Conservation (phyloP, 768 basidiomycete genomes). For the Nidularia pulvinata region DNA sequence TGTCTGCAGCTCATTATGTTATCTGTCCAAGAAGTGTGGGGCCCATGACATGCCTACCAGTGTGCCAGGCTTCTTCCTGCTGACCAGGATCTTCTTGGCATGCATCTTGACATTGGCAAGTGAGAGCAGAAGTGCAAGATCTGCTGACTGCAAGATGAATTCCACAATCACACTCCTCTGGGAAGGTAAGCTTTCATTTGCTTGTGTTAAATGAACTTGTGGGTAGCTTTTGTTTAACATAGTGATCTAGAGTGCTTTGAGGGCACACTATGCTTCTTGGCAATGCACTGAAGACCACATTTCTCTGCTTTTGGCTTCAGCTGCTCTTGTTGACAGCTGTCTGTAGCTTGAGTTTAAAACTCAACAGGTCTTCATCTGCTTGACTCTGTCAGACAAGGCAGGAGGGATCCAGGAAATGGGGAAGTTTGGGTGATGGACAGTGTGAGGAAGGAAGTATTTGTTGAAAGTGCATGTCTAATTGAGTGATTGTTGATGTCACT, state of each 20-base stretch:
- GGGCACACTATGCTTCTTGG: constrained; percentile 7
- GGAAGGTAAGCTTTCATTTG: constrained; percentile 19
- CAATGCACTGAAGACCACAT: constrained; percentile 5
- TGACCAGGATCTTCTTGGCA: constrained; percentile 22
- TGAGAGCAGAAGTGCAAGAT: constrained; percentile 20
- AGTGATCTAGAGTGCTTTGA: constrained; percentile 10
- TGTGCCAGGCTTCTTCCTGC: constrained; percentile 7
- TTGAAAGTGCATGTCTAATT: too few relatives aligned
- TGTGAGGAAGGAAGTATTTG: too few relatives aligned
- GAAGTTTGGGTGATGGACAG: too few relatives aligned
- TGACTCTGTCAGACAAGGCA: too few relatives aligned
- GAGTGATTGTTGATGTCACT: too few relatives aligned
- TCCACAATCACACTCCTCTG: constrained; percentile 26
- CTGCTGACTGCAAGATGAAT: constrained; percentile 19
- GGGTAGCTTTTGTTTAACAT: constrained; percentile 11
- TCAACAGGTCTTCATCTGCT: too few relatives aligned
- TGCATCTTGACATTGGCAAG: constrained; percentile 10
- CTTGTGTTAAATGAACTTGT: constrained; percentile 16
- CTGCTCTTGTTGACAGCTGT: background rate
- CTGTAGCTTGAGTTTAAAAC: too few relatives aligned
- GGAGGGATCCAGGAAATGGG: too few relatives aligned
- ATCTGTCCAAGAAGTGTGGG: constrained; percentile 17
- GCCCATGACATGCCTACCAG: constrained; percentile 24
- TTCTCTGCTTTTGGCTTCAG: background rate
- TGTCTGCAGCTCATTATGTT: constrained; percentile 23